A percentile compares a stretch with the other conserved stretches of the same genome.
phyloP scores from a whole-genome alignment of 2,329 filamentous ascomycete genomes.

The Exophiala viscosa region DNA sequence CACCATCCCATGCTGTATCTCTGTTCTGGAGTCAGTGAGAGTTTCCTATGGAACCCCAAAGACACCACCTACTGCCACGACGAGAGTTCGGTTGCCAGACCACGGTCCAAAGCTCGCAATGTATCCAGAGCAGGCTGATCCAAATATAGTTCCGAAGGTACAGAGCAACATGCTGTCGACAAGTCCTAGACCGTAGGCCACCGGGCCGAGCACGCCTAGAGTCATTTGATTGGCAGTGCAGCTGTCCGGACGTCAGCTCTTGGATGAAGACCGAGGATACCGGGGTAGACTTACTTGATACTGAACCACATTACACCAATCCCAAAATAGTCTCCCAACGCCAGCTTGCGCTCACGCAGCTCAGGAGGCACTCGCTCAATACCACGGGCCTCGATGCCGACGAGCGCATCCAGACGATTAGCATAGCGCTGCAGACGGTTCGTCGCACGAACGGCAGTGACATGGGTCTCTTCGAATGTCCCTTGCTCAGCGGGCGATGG shows the following conservation, averaged over 20 bases:
- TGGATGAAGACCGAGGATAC: too few relatives aligned
- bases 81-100: conserved; percentile 61
- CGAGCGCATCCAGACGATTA: neutral
- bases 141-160: conserved; percentile 55
- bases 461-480: too few relatives aligned
- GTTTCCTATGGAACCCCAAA: neutral
- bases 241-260: too few relatives aligned
- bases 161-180: neutral
- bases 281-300: neutral
- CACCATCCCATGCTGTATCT: conserved; percentile 64
- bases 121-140: conserved; percentile 55
- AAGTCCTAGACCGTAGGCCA: neutral
- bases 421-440: neutral
- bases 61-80: conserved; percentile 42
- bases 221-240: neutral
- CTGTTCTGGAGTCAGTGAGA: neutral
- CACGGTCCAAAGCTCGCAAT: conserved; percentile 60
- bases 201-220: neutral
- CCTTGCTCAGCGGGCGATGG: too few relatives aligned
- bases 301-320: conserved; percentile 3
- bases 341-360: conserved; percentile 57
- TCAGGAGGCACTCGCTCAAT: conserved; percentile 58
- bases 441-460: too few relatives aligned
- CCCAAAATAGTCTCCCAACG: neutral
- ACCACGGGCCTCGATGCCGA: conserved; percentile 52